A percentile compares a stretch with the other conserved stretches of the same genome.
phyloP scores from a whole-genome alignment of 1,139 yeast species.

The Yarrowia galli region DNA sequence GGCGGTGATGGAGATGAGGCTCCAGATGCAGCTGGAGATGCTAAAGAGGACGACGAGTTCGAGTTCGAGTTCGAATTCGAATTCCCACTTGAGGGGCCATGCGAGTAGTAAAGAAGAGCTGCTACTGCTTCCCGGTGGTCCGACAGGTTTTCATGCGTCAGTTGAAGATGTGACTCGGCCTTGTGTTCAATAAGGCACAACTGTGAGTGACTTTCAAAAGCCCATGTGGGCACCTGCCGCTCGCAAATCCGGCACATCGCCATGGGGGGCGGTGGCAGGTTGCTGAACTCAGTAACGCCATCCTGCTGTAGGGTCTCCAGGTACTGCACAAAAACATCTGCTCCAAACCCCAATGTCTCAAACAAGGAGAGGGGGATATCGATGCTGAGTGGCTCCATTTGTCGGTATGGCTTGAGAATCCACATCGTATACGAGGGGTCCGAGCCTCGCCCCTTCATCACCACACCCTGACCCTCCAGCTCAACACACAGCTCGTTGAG shows the following conservation, averaged over 20 bases:
- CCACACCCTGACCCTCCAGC: constrained; percentile 94
- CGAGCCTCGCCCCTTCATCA: constrained; percentile 71
- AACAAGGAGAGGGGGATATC: constrained; percentile 72
- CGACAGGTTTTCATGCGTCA: constrained; percentile 74
- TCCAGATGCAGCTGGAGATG: constrained; percentile 38
- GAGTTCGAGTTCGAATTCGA: constrained; percentile 40
- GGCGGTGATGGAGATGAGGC: constrained; percentile 29
- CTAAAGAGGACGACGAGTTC: constrained; percentile 45
- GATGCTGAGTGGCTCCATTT: constrained; percentile 64
- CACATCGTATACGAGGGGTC: constrained; percentile 90
- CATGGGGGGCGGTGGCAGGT: constrained; percentile 76
- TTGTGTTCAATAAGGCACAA: constrained; percentile 86
- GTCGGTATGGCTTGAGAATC: constrained; percentile 82
- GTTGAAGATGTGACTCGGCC: constrained; percentile 78
- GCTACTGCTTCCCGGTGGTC: constrained; percentile 72
- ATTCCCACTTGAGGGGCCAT: constrained; percentile 8
- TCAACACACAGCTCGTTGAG: constrained; percentile 53
- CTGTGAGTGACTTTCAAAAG: constrained; percentile 91
- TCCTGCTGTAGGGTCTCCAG: constrained; percentile 66
- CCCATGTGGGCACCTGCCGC: constrained; percentile 92
- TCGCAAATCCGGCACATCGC: constrained; percentile 94
- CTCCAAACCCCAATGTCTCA: constrained; percentile 84
- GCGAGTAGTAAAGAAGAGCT: constrained; percentile 44
- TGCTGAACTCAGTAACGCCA: constrained; percentile 66
- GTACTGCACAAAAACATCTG: constrained; percentile 81